Evolutionary conservation across 192 early-diverging fungal species (phyloP).

Genomic region (Backusella morwellensis): DNA sequence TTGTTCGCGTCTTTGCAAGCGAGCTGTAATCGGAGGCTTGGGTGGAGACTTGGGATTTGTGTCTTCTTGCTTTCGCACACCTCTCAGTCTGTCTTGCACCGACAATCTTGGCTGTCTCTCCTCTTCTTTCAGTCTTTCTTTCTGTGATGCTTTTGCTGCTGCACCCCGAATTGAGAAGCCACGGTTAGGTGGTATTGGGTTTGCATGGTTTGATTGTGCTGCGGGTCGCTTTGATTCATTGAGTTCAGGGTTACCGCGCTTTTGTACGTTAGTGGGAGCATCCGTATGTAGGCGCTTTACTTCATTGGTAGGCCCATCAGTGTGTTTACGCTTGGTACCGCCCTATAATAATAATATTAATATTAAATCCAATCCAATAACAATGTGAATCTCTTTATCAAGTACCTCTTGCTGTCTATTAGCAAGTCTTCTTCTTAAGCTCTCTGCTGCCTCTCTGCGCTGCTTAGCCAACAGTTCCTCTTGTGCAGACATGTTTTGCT

Average conservation of each 20-base stretch:
- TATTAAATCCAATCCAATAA: not conserved
- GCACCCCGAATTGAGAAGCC: not conserved
- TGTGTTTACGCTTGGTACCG: not conserved
- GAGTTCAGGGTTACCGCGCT: not conserved
- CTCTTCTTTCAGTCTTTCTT: no score
- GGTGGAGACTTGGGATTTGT: no score
- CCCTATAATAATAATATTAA: not conserved
- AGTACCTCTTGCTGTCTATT: not conserved
- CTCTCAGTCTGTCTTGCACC: no score
- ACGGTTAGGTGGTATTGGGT: not conserved
- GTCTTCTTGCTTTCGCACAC: no score
- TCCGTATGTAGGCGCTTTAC: no score
- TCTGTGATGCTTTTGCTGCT: not conserved
- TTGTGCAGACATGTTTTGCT: not conserved
- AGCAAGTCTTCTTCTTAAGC: not conserved
- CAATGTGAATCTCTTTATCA: not conserved
- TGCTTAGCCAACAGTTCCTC: not conserved
- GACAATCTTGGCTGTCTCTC: no score
- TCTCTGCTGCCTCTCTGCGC: not conserved
- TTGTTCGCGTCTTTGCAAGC: no score
- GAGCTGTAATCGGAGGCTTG: no score
- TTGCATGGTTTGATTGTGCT: not conserved
- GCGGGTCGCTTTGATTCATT: not conserved
- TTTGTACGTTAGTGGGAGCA: not conserved
- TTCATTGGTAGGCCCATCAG: not conserved